These are phyloP conservation scores for Xylariales sp. DNA, from an alignment of 2,329 filamentous ascomycete genomes.

Conservation along the genomic window DNA sequence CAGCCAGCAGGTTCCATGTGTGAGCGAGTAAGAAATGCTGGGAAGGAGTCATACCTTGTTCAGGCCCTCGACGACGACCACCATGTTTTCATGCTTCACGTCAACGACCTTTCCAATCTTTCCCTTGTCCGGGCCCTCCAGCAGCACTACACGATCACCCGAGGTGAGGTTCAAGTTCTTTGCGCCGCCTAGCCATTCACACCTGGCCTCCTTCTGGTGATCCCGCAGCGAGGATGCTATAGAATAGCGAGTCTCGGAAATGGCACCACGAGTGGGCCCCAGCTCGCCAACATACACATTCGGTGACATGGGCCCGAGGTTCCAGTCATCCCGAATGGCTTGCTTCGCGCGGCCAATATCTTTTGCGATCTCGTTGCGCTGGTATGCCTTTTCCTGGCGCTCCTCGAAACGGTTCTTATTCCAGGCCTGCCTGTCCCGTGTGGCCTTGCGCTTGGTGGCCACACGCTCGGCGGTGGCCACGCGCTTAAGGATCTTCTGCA, in stretches of 20 bases:
- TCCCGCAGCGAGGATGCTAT: conserved; percentile 23
- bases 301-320: conserved; percentile 73
- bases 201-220: conserved; percentile 36
- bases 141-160: conserved; percentile 78
- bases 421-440: conserved; percentile 16
- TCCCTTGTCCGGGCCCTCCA: conserved; percentile 74
- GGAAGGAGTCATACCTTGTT: conserved; percentile 52
- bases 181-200: conserved; percentile 51
- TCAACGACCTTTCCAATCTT: conserved; percentile 70
- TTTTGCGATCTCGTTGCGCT: conserved; percentile 21
- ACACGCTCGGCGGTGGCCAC: conserved; percentile 32
- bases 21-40: too few relatives aligned
- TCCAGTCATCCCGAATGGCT: conserved; percentile 70
- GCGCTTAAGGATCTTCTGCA: conserved; percentile 29
- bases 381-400: conserved; percentile 15
- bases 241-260: conserved; percentile 32
- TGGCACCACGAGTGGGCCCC: conserved; percentile 55
- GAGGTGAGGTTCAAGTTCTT: conserved; percentile 57
- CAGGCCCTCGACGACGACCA: conserved; percentile 56
- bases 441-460: conserved; percentile 23
- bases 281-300: conserved; percentile 63
- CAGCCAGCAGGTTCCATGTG: too few relatives aligned
- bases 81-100: conserved; percentile 50
- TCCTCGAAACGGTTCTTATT: conserved; percentile 18
- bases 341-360: conserved; percentile 43